A percentile compares a stretch with the other conserved stretches of the same genome.
phyloP scores from a whole-genome alignment of 192 early-diverging fungal species.

The Umbelopsis sp. region DNA sequence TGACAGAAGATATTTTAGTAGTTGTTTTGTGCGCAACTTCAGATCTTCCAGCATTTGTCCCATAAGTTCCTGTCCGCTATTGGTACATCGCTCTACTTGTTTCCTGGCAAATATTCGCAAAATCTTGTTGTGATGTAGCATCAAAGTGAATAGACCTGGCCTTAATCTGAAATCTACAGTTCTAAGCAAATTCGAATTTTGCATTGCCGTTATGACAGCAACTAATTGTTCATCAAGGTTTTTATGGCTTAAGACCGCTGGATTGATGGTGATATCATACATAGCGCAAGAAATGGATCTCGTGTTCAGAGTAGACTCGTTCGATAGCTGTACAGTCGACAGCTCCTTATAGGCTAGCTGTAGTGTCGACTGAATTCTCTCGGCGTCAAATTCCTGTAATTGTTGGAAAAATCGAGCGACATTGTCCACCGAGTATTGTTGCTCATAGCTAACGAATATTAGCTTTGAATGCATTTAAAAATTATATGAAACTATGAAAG shows the following conservation, averaged over 20 bases:
- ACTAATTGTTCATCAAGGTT: conserved; percentile 18
- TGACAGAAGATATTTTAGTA: neutral
- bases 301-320: neutral
- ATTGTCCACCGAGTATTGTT: conserved; percentile 21
- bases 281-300: conserved; percentile 25
- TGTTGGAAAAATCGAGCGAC: conserved; percentile 28
- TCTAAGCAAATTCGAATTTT: conserved; percentile 15
- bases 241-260: neutral
- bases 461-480: neutral
- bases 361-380: neutral
- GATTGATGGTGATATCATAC: conserved; percentile 24
- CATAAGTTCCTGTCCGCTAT: neutral
- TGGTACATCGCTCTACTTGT: conserved; percentile 24
- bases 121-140: conserved; percentile 20
- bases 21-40: neutral
- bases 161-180: neutral
- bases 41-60: neutral
- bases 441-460: conserved; percentile 20
- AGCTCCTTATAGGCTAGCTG: neutral
- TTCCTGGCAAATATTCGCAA: conserved; percentile 32
- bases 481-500: neutral
- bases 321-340: neutral
- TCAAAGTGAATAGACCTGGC: conserved; percentile 19
- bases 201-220: conserved; percentile 23
- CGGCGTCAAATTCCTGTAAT: conserved; percentile 21